These are phyloP conservation scores for Candida sonorensis DNA, from an alignment of 805 yeast species.

Conservation along the genomic window DNA sequence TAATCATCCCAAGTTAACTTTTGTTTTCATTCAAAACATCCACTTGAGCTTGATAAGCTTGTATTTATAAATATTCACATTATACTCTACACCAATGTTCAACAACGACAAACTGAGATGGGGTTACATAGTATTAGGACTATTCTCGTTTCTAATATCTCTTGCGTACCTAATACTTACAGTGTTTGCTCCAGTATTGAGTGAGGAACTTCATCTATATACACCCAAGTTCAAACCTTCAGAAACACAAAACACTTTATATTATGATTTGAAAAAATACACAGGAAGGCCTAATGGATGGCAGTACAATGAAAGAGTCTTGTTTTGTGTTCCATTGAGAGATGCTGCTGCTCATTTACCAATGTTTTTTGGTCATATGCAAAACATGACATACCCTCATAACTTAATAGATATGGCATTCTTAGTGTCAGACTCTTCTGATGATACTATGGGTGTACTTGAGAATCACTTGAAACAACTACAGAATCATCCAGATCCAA, in stretches of 20 bases:
- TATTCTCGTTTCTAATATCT: background rate
- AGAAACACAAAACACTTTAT: slow-evolving; percentile 13
- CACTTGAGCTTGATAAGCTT: too few species aligned
- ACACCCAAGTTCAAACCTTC: slow-evolving; percentile 10
- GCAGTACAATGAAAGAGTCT: slow-evolving; percentile 44
- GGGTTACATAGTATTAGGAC: slow-evolving; percentile 1
- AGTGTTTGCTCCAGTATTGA: slow-evolving; percentile 1
- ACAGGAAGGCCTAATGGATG: slow-evolving; percentile 43
- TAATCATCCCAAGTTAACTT: too few species aligned
- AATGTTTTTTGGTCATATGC: slow-evolving; percentile 53
- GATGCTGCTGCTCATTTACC: slow-evolving; percentile 57
- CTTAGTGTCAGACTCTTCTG: slow-evolving; percentile 84
- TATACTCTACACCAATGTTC: too few species aligned
- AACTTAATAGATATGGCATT: slow-evolving; percentile 59
- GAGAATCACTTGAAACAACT: slow-evolving; percentile 48
- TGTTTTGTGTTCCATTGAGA: slow-evolving; percentile 52
- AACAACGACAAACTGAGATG: background rate
- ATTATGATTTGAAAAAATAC: slow-evolving; percentile 37
- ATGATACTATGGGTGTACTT: slow-evolving; percentile 72
- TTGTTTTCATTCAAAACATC: too few species aligned
- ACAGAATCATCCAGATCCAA: slow-evolving; percentile 57
- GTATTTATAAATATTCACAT: too few species aligned
- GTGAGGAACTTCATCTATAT: too few species aligned
- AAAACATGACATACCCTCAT: slow-evolving; percentile 52
- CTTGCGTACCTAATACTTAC: background rate